Percentiles rank a stretch among this genome's conserved stretches.
These are phyloP conservation scores for Stachybotrys chartarum DNA, from an alignment of 2,329 filamentous ascomycete species.

Conservation along the genomic window DNA sequence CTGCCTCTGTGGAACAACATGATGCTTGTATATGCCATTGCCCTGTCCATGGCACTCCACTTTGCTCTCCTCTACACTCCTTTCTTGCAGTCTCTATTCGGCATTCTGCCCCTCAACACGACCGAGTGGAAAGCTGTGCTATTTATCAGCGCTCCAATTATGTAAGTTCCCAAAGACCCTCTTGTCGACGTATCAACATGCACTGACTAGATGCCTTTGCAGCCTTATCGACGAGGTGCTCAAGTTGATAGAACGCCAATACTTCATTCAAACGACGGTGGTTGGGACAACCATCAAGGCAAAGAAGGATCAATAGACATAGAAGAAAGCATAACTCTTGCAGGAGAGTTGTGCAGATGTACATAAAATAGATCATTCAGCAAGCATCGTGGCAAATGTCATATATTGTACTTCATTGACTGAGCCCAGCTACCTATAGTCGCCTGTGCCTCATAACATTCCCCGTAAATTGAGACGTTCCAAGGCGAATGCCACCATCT, in stretches of 20 bases:
- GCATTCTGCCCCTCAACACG: slow-evolving; percentile 79
- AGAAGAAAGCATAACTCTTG: slow-evolving; percentile 5
- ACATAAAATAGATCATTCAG: not conserved
- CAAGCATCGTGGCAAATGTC: not conserved
- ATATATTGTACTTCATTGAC: too few species aligned
- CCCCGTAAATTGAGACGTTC: too few species aligned
- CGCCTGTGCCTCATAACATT: too few species aligned
- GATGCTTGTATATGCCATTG: slow-evolving; percentile 94
- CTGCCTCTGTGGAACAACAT: slow-evolving; percentile 97
- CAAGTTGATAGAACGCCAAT: slow-evolving; percentile 67
- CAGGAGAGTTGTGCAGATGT: not conserved
- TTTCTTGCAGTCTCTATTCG: slow-evolving; percentile 81
- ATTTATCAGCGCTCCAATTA: slow-evolving; percentile 80
- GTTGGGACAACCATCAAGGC: slow-evolving; percentile 25
- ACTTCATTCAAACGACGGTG: slow-evolving; percentile 50
- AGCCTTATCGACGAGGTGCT: slow-evolving; percentile 78
- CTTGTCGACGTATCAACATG: not conserved
- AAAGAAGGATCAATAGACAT: slow-evolving; percentile 47
- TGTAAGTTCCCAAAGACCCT: slow-evolving; percentile 52
- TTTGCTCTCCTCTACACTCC: slow-evolving; percentile 91
- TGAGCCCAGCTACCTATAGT: too few species aligned
- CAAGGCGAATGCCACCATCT: too few species aligned
- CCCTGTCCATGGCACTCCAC: slow-evolving; percentile 87
- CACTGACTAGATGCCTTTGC: slow-evolving; percentile 13
- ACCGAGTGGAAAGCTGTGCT: slow-evolving; percentile 90